A percentile compares a stretch with the other conserved stretches of the same genome.
Conservation (phyloP, 768 basidiomycete species). For the Pleurotus djamor region DNA sequence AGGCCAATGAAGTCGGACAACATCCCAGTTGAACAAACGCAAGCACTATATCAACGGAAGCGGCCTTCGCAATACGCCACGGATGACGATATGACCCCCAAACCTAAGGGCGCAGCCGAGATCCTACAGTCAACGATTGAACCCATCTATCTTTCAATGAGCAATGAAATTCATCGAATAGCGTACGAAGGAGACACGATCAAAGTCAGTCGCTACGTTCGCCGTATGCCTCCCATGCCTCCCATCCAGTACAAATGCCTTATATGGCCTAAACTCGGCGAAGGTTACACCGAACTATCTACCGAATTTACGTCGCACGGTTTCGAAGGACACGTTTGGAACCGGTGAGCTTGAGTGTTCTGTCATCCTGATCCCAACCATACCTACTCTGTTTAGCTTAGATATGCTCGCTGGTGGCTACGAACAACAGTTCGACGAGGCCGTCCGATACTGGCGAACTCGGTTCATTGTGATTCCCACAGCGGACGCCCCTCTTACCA, state of each 20-base stretch:
- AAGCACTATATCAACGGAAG: constrained; percentile 16
- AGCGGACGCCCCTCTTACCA: constrained; percentile 57
- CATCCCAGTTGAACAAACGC: constrained; percentile 40
- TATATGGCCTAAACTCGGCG: constrained; percentile 91
- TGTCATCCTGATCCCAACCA: not conserved
- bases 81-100: constrained; percentile 51
- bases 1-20: constrained; percentile 37
- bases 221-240: constrained; percentile 61
- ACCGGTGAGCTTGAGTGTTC: constrained; percentile 47
- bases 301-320: constrained; percentile 78
- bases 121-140: constrained; percentile 57
- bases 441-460: constrained; percentile 91
- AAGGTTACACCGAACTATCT: constrained; percentile 78
- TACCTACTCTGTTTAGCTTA: constrained; percentile 40
- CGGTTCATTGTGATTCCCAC: constrained; percentile 92
- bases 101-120: constrained; percentile 64
- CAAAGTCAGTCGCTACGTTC: constrained; percentile 83
- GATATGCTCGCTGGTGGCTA: constrained; percentile 87
- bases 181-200: constrained; percentile 90
- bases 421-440: constrained; percentile 77
- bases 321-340: constrained; percentile 84
- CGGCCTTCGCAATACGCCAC: constrained; percentile 40
- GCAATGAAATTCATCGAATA: constrained; percentile 92
- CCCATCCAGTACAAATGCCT: constrained; percentile 82
- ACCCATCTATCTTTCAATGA: constrained; percentile 90